Base-by-base conservation (phyloP, 768 basidiomycete species). In the Xerocomellus intermedius region DNA sequence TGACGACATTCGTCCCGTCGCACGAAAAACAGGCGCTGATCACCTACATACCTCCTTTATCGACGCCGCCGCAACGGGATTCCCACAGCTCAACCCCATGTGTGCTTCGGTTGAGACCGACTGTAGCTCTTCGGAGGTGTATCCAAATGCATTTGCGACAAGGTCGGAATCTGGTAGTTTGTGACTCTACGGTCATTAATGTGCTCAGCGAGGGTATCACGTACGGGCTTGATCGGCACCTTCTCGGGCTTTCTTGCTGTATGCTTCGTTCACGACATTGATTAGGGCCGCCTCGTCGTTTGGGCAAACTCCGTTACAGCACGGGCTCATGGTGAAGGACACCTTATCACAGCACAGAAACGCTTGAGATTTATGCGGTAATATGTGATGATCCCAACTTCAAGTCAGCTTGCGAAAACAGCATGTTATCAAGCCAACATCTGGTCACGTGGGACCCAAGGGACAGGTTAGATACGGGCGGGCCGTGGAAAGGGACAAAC, bases 1-100 rank as follows among this genome's bases (percentile, higher is more conserved):
- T 22, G 22, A 44, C 16, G 28, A 28, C 14, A 16, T 33, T 41
- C 22, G 10, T n/a, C 22, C 14, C 19, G 16, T n/a, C 0, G 30
- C 8, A 17, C 26, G 16, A 16, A 32, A 7, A 21, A 21, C 17
- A 30, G 5, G 17, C n/a, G 17, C 16, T 13, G 7, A 32, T 43
- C n/a, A 19, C n/a, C n/a, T n/a, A n/a, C 64, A 0, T 48, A 80
- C 83, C 61, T 76, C 67, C 64, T 75, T 78, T 48, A 84, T 66
- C 36, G 65, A 73, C 0, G 82, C 82, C 8, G 68, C 58, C 8
- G 71, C 75, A 2, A 79, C 70, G 1, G 82, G 82, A 59, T 79
- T 83, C 22, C 82, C 83, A 60, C 83, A 84, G 42, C 79, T 73
- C 19, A 82, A 61, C 16, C 82, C 82, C 65, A 83, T 69, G 51